These are phyloP conservation scores for Leccinum variicolor DNA, from an alignment of 768 basidiomycete species.

Conservation along the genomic window DNA sequence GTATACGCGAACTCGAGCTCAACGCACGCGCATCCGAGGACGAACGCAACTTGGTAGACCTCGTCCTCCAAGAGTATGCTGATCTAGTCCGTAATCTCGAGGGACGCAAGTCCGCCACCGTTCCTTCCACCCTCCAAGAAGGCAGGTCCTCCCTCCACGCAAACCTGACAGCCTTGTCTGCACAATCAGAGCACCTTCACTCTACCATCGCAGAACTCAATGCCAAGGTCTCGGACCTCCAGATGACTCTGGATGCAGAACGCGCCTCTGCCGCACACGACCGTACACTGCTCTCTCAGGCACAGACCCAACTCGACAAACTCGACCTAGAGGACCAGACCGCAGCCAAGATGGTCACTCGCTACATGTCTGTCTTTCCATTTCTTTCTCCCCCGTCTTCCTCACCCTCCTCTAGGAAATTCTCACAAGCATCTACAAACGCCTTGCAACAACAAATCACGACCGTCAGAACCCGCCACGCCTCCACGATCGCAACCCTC, in stretches of 20 bases:
- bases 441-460: constrained; percentile 59
- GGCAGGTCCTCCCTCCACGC: constrained; percentile 47
- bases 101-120: constrained; percentile 33
- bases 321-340: constrained; percentile 64
- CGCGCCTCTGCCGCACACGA: constrained; percentile 40
- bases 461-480: constrained; percentile 57
- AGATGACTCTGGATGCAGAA: constrained; percentile 46
- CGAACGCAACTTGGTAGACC: constrained; percentile 56
- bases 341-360: constrained; percentile 78
- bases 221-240: constrained; percentile 40
- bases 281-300: constrained; percentile 42
- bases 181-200: constrained; percentile 45
- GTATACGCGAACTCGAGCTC: constrained; percentile 48
- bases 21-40: constrained; percentile 50
- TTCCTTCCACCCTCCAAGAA: constrained; percentile 37
- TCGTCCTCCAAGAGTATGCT: constrained; percentile 70
- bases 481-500: constrained; percentile 57
- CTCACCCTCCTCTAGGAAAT: constrained; percentile 53
- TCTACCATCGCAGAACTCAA: constrained; percentile 41
- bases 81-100: constrained; percentile 68
- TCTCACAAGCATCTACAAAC: constrained; percentile 73
- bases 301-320: constrained; percentile 51
- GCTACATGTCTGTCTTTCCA: constrained; percentile 66
- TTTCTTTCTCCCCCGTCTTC: background rate
- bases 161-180: constrained; percentile 47